Percentiles rank a stretch among this genome's conserved stretches.
Conservation (phyloP, 1,284 basidiomycete genomes). For the Sphagnurus paluster region DNA sequence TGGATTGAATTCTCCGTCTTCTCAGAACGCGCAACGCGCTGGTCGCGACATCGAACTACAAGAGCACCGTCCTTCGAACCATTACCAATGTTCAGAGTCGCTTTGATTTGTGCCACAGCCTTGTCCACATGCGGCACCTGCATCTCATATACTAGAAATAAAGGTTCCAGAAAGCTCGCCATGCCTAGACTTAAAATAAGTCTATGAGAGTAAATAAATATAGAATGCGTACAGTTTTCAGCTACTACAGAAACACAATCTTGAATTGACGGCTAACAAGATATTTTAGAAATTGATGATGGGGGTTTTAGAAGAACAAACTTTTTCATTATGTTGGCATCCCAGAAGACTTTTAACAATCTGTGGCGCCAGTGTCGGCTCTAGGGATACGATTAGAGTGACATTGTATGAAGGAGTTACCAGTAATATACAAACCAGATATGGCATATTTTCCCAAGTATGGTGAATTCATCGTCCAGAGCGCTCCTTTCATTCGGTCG, state of each 20-base stretch:
- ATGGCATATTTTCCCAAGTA: constrained; percentile 69
- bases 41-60: constrained; percentile 42
- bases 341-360: constrained; percentile 53
- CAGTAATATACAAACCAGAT: constrained; percentile 39
- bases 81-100: constrained; percentile 29
- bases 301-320: constrained; percentile 19
- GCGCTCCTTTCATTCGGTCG: constrained; percentile 89
- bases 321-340: constrained; percentile 74
- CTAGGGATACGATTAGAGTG: constrained; percentile 24
- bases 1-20: constrained; percentile 42
- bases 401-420: neutral
- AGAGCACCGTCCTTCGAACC: constrained; percentile 36
- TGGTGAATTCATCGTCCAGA: constrained; percentile 78
- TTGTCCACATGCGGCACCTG: constrained; percentile 41
- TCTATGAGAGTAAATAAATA: neutral
- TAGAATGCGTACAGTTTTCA: constrained; percentile 54
- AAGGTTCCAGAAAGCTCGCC: constrained; percentile 60
- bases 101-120: constrained; percentile 39
- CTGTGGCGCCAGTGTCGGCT: constrained; percentile 49
- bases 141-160: constrained; percentile 53
- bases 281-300: constrained; percentile 8
- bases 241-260: constrained; percentile 57
- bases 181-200: constrained; percentile 42
- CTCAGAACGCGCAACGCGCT: constrained; percentile 44
- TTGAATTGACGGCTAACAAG: constrained; percentile 63